phyloP scores from a whole-genome alignment of 1,284 basidiomycete species.

The Leucoagaricus sp. region DNA sequence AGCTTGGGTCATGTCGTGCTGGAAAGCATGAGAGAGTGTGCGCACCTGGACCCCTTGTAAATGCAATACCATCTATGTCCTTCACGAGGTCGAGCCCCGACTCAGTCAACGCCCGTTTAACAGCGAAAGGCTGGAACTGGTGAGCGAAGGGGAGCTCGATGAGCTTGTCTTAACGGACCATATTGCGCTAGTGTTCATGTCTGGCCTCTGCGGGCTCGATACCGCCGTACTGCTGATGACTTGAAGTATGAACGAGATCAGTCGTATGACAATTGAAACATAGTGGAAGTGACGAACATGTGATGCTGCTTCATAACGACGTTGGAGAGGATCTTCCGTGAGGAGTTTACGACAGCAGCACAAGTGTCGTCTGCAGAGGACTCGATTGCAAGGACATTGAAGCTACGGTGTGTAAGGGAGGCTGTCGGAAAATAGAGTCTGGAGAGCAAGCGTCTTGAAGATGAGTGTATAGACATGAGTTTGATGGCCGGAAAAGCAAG shows the following conservation, averaged over 20 bases:
- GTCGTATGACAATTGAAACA: not conserved
- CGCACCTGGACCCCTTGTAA: constrained; percentile 86
- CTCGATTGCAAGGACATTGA: constrained; percentile 80
- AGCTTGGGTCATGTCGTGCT: not conserved
- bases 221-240: constrained; percentile 73
- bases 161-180: constrained; percentile 46
- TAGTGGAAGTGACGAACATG: constrained; percentile 40
- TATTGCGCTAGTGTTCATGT: constrained; percentile 71
- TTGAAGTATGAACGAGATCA: constrained; percentile 24
- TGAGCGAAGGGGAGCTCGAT: not conserved
- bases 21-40: constrained; percentile 6
- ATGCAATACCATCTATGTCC: constrained; percentile 86
- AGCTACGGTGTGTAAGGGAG: constrained; percentile 25
- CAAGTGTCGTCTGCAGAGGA: constrained; percentile 91
- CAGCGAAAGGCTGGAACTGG: constrained; percentile 67
- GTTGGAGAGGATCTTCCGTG: constrained; percentile 74
- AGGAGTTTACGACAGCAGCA: constrained; percentile 76
- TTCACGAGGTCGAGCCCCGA: constrained; percentile 53
- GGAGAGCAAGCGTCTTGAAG: constrained; percentile 1
- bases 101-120: constrained; percentile 65
- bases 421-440: not conserved
- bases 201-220: constrained; percentile 85
- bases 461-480: constrained; percentile 10
- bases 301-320: constrained; percentile 80
- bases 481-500: not conserved